Evolutionary conservation across 2,329 filamentous ascomycete species (phyloP).

Genomic region (Sporothrix euskadiensis): DNA sequence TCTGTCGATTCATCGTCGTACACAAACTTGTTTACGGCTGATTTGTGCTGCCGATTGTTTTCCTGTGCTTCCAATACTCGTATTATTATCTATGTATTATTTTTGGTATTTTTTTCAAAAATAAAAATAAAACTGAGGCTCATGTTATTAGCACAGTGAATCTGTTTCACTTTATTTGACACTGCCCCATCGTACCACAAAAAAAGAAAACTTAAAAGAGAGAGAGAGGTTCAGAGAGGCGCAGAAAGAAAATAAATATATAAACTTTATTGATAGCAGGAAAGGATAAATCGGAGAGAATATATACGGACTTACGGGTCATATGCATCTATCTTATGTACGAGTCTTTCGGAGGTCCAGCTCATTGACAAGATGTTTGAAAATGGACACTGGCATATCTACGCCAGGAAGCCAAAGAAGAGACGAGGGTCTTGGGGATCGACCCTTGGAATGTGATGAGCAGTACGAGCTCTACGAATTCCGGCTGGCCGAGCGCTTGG

Average conservation of each 20-base stretch:
- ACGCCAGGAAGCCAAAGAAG: conserved; percentile 16
- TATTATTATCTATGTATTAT: no score
- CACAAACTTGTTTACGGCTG: neutral
- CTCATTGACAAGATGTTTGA: neutral
- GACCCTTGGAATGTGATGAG: no score
- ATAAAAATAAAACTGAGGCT: no score
- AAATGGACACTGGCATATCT: neutral
- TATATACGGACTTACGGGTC: neutral
- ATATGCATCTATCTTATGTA: neutral
- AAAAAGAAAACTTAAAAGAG: no score
- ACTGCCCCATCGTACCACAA: no score
- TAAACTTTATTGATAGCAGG: neutral
- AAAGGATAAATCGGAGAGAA: neutral
- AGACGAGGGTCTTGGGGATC: conserved; percentile 7
- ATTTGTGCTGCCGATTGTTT: neutral
- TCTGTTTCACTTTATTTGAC: no score
- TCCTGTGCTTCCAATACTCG: no score
- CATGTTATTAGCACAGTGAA: no score
- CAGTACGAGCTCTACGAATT: neutral
- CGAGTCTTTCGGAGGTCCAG: neutral
- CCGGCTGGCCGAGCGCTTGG: no score
- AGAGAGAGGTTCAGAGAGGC: no score
- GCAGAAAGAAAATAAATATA: neutral
- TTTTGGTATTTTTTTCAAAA: no score
- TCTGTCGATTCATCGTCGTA: neutral